Evolutionary conservation across 176 grass and related monocot genomes (phyloP), one percentile per base, ranked within the genome.

Genomic region (Raddia distichophylla): DNA sequence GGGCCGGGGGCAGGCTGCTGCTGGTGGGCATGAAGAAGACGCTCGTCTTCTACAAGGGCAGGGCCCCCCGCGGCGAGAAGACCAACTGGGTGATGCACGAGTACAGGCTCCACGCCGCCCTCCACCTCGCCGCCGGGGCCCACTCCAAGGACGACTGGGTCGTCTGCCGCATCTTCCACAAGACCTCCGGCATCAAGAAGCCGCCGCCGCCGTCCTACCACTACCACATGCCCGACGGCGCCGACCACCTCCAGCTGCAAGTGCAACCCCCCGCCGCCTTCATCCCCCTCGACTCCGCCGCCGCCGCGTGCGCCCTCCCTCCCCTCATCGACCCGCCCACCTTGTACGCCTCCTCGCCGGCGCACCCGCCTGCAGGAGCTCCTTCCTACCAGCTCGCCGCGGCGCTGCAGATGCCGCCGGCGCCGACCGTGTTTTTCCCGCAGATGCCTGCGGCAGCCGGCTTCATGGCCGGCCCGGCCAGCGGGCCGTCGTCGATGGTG

Each of bases 71-170:
- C 17, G 87, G 91, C 0, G 48, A 78, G 12, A 93, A 90, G 74
- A 93, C 84, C 3, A 82, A 90, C 5, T 93, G 91, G 91, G 56
- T 93, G 20, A 90, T 93, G 84, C 91, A 93, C 1, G 91, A 93
- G 56, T 90, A 82, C 17, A 87, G 84, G 73, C 87, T 90, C 16
- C 76, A 89, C 35, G 80, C 69, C 14, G 60, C 32, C 3, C 2
- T 56, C 19, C 4, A 16, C 8, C 6, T 22, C 20, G 40, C 16
- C 0, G 60, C 32, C 40, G 52, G n/a, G 16, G 15, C 17, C 27
- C 10, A n/a, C 44, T 3, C 58, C 7, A 17, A 97, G 86, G 81
- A 85, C 57, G 94, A 89, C 4, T 93, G 86, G 91, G 86, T 89
- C 12, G 86, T 93, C 0, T 91, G 77, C 50, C 80, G 78, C 78